Base-by-base conservation (phyloP, 306 rosid species). In the Cucumis cinereus region DNA sequence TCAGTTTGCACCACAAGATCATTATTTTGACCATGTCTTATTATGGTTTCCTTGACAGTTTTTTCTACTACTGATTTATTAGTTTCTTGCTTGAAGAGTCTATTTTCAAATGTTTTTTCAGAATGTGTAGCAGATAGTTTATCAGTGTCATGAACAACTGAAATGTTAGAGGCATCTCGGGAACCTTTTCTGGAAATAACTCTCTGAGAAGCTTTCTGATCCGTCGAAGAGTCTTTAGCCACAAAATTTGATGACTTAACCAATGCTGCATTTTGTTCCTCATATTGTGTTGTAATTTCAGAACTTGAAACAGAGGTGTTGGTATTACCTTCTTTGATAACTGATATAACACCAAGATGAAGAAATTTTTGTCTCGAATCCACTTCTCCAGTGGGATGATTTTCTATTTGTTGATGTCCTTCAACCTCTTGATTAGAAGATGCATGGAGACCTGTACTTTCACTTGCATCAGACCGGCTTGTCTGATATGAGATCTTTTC, bases 271-370 rank as follows among this genome's bases (percentile, higher is more conserved):
- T 72, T 80, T 45, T 80, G 79, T 73, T 84, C 87, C 78, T 74
- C 72, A 76, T 80, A 82, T 75, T 78, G 71, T 63, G 77, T 47
- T 76, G 75, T 83, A 86, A 81, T 77, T 79, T 83, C 84, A 54
- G 91, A 82, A 71, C 76, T 83, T 7, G 68, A 7, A 30, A 80
- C 58, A 59, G 84, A 83, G 54, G 80, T 73, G 78, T 81, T 86
- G 45, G 76, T 67, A 75, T 78, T 49, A 60, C 77, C 76, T 28
- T 82, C 79, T 76, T 77, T 83, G 80, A 38, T 74, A 73, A 78
- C 88, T 50, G 90, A 84, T 77, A 41, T 76, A 69, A 82, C 87
- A 87, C 83, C 82, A 74, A 83, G 73, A 68, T 82, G 88, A 77
- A 77, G 89, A 66, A 78, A 71, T 54, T 77, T 86, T 81, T 87